Conservation (phyloP, 306 rosid genomes). For the Castanea sativa region DNA sequence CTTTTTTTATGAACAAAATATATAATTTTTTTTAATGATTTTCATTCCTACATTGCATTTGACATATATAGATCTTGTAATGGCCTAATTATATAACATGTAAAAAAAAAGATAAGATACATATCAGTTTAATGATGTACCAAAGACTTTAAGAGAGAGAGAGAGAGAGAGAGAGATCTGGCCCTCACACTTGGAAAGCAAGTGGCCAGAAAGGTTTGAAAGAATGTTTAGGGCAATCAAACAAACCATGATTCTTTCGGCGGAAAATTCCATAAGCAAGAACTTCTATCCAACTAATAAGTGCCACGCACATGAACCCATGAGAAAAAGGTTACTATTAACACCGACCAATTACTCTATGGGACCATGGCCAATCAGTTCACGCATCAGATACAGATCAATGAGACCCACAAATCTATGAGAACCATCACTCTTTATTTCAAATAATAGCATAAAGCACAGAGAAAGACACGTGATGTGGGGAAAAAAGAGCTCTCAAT, state of each 20-base stretch:
- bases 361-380: conserved; percentile 11
- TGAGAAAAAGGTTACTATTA: conserved; percentile 2
- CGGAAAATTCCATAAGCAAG: conserved; percentile 33
- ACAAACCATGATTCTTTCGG: conserved; percentile 29
- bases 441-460: conserved; percentile 1
- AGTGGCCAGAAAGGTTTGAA: conserved; percentile 6
- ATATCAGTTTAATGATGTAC: too few relatives aligned
- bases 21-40: too few relatives aligned
- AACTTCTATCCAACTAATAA: background rate
- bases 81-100: too few relatives aligned
- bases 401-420: conserved; percentile 28
- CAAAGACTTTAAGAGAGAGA: too few relatives aligned
- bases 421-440: conserved; percentile 16
- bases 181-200: background rate
- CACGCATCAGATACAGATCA: conserved; percentile 11
- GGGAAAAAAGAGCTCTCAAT: conserved; percentile 17
- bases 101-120: too few relatives aligned
- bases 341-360: conserved; percentile 19
- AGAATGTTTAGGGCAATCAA: conserved; percentile 6
- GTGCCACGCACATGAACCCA: background rate
- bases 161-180: too few relatives aligned
- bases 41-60: background rate
- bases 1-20: too few relatives aligned
- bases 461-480: conserved; percentile 22
- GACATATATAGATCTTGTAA: too few relatives aligned